phyloP scores from a whole-genome alignment of 2,329 filamentous ascomycete genomes.

The Beauveria sp. region DNA sequence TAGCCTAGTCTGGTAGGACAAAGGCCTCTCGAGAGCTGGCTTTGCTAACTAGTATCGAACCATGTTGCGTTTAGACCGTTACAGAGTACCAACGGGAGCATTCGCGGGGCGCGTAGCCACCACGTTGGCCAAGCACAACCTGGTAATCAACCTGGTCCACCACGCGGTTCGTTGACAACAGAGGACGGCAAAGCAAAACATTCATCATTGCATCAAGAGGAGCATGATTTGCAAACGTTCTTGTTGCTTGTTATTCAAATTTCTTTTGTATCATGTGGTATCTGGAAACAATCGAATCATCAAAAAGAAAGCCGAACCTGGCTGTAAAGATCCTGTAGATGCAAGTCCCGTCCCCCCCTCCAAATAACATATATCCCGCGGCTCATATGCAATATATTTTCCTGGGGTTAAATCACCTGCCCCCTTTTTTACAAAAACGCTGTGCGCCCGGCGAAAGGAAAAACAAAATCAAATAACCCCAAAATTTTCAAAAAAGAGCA shows the following conservation, averaged over 20 bases:
- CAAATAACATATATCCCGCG: background rate
- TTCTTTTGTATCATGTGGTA: constrained; percentile 3
- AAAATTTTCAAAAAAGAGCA: background rate
- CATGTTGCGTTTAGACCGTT: background rate
- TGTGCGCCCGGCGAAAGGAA: background rate
- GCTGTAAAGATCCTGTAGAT: constrained; percentile 3
- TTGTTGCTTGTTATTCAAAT: background rate
- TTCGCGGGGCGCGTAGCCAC: background rate
- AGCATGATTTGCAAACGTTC: no score
- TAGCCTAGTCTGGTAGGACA: background rate
- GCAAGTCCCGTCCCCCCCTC: background rate
- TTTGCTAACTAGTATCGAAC: background rate
- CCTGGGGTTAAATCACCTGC: background rate
- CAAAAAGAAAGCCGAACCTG: background rate
- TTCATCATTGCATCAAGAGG: no score
- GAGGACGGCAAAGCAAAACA: background rate
- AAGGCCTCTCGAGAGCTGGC: background rate
- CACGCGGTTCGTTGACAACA: background rate
- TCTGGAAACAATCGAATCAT: constrained; percentile 8
- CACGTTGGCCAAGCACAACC: background rate
- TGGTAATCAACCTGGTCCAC: background rate
- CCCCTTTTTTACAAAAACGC: background rate
- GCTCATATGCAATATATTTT: background rate
- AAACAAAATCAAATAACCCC: background rate
- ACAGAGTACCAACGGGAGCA: background rate